Conservation (phyloP, 2,329 filamentous ascomycete species). For the Aspergillus aculeatinus region DNA sequence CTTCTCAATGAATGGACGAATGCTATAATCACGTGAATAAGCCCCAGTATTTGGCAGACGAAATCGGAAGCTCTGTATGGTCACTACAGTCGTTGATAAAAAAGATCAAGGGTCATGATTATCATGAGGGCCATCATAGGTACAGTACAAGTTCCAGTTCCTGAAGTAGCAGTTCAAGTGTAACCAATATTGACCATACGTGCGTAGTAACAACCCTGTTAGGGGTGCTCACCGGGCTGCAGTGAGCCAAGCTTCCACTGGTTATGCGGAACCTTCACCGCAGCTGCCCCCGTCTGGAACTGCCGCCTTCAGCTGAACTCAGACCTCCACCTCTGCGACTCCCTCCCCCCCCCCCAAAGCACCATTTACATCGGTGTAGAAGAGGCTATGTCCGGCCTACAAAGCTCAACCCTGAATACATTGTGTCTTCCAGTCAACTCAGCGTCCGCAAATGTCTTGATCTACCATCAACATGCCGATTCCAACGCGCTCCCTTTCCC, state of each 20-base stretch:
- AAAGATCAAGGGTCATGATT: background rate
- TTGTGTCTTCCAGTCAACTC: background rate
- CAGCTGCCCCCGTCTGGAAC: constrained; percentile 2
- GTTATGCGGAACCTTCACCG: constrained; percentile 6
- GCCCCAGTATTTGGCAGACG: background rate
- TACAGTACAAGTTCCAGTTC: background rate
- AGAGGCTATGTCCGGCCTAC: background rate
- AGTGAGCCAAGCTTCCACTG: constrained; percentile 10
- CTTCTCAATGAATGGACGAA: constrained; percentile 5
- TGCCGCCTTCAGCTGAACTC: constrained; percentile 4
- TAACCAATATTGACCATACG: background rate
- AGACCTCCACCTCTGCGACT: constrained; percentile 3
- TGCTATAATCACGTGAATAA: background rate
- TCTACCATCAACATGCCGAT: constrained; percentile 36
- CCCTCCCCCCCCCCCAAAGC: no score
- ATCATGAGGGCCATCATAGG: background rate
- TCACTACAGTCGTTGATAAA: background rate
- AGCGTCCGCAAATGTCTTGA: background rate
- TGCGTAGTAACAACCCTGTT: background rate
- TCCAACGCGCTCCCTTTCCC: constrained; percentile 38
- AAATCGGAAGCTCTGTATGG: background rate
- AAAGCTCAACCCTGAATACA: background rate
- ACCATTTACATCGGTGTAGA: constrained; percentile 3
- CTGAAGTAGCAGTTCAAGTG: background rate
- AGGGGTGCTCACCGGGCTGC: background rate